Conservation (phyloP, 768 basidiomycete species). For the Dictyophora rubrovolvata region DNA sequence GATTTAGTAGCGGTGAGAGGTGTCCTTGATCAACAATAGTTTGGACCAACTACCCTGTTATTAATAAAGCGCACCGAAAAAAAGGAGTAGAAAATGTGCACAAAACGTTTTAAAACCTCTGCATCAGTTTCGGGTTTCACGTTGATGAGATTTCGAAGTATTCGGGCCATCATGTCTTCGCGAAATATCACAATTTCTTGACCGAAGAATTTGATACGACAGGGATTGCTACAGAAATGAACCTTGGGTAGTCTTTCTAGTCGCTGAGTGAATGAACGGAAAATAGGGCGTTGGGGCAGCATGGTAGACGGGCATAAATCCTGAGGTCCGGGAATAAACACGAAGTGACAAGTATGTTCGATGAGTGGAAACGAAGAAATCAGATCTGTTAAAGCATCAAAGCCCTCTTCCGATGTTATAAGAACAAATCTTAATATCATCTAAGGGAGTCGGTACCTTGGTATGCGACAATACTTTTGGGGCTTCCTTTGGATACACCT, state of each 20-base stretch:
- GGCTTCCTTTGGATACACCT: slow-evolving; percentile 70
- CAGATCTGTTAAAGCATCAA: slow-evolving; percentile 78
- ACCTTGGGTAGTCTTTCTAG: slow-evolving; percentile 69
- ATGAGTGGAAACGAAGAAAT: slow-evolving; percentile 74
- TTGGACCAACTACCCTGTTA: slow-evolving; percentile 68
- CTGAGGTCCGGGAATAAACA: slow-evolving; percentile 89
- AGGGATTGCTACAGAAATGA: slow-evolving; percentile 84
- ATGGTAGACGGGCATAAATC: slow-evolving; percentile 74
- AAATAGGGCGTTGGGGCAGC: slow-evolving; percentile 71
- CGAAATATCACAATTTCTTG: slow-evolving; percentile 93
- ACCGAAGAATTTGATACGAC: slow-evolving; percentile 87
- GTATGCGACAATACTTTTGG: slow-evolving; percentile 70
- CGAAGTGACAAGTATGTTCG: slow-evolving; percentile 72
- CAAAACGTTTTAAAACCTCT: slow-evolving; percentile 81
- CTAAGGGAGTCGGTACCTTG: slow-evolving; percentile 44
- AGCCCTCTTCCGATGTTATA: slow-evolving; percentile 49
- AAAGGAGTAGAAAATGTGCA: slow-evolving; percentile 28
- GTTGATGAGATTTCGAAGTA: slow-evolving; percentile 86
- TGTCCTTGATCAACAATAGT: slow-evolving; percentile 93
- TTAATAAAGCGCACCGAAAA: background rate
- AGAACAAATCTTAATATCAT: background rate
- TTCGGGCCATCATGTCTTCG: slow-evolving; percentile 86
- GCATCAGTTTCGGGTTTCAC: slow-evolving; percentile 73
- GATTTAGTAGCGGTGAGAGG: slow-evolving; percentile 75
- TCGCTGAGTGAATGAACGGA: slow-evolving; percentile 62